Conservation (phyloP, 2,329 filamentous ascomycete genomes). For the Myriangium duriaei region DNA sequence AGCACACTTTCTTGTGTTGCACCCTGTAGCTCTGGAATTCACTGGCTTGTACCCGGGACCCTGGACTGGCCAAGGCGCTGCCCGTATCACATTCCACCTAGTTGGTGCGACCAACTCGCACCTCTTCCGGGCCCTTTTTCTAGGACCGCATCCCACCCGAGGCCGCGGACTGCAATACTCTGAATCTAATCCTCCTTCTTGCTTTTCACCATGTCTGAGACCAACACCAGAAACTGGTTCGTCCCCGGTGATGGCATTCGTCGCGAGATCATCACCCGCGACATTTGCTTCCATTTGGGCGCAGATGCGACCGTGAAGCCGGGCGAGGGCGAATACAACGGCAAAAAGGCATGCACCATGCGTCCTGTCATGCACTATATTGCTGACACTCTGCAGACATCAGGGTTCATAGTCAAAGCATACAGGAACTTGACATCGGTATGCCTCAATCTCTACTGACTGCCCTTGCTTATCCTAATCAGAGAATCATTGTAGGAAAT, state of each 20-base stretch:
- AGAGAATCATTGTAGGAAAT: constrained; percentile 34
- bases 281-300: constrained; percentile 40
- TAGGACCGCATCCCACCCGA: too few relatives aligned
- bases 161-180: too few relatives aligned
- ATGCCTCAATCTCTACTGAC: constrained; percentile 20
- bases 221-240: constrained; percentile 38
- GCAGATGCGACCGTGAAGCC: constrained; percentile 39
- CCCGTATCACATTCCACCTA: too few relatives aligned
- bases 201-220: too few relatives aligned
- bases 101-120: too few relatives aligned
- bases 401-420: constrained; percentile 40
- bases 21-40: too few relatives aligned
- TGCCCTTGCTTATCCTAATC: too few relatives aligned
- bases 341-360: constrained; percentile 9
- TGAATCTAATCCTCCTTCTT: too few relatives aligned
- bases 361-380: constrained; percentile 13
- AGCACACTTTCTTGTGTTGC: too few relatives aligned
- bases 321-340: constrained; percentile 32
- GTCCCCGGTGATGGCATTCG: constrained; percentile 38
- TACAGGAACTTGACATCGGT: constrained; percentile 39
- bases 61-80: too few relatives aligned
- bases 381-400: constrained; percentile 23
- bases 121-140: too few relatives aligned
- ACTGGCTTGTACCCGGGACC: too few relatives aligned
- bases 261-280: constrained; percentile 39